Evolutionary conservation across 306 rosid genomes (phyloP).

Genomic region (Rubus parviflorus): DNA sequence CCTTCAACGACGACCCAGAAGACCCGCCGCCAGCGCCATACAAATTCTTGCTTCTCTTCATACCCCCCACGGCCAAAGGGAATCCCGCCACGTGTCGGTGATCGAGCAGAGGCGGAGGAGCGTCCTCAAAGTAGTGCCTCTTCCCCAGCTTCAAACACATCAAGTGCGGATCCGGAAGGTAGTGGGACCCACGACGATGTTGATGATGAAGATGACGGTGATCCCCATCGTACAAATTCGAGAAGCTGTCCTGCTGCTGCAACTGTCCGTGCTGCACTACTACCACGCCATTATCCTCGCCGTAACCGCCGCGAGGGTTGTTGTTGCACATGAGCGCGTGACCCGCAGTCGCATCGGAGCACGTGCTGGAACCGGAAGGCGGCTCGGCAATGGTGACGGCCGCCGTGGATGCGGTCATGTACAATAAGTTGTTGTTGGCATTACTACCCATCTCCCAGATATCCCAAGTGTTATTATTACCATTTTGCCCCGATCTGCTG

Average conservation of each 20-base stretch:
- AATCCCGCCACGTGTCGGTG: slow-evolving; percentile 30
- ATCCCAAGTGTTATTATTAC: slow-evolving; percentile 45
- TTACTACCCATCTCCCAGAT: slow-evolving; percentile 54
- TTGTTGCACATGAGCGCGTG: slow-evolving; percentile 22
- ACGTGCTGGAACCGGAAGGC: slow-evolving; percentile 1
- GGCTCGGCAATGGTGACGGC: background rate
- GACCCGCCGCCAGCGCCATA: slow-evolving; percentile 6
- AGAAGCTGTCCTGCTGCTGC: background rate
- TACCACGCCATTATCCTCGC: no score
- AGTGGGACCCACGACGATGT: slow-evolving; percentile 36
- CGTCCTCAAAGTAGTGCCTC: slow-evolving; percentile 87
- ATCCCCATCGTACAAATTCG: background rate
- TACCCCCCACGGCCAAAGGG: slow-evolving; percentile 12
- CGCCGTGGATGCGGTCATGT: slow-evolving; percentile 9
- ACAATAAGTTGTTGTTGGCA: slow-evolving; percentile 18
- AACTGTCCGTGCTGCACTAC: background rate
- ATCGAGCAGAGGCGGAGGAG: slow-evolving; percentile 25
- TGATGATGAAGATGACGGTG: background rate
- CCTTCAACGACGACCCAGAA: slow-evolving; percentile 12
- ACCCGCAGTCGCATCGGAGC: slow-evolving; percentile 15
- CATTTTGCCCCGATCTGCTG: slow-evolving; percentile 41
- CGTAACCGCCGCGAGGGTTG: background rate
- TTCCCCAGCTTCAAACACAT: slow-evolving; percentile 88
- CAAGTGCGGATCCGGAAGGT: slow-evolving; percentile 71
- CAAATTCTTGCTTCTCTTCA: slow-evolving; percentile 46